Conservation (phyloP, 352 stramenopile genomes). For the Aphanomyces astaci region DNA sequence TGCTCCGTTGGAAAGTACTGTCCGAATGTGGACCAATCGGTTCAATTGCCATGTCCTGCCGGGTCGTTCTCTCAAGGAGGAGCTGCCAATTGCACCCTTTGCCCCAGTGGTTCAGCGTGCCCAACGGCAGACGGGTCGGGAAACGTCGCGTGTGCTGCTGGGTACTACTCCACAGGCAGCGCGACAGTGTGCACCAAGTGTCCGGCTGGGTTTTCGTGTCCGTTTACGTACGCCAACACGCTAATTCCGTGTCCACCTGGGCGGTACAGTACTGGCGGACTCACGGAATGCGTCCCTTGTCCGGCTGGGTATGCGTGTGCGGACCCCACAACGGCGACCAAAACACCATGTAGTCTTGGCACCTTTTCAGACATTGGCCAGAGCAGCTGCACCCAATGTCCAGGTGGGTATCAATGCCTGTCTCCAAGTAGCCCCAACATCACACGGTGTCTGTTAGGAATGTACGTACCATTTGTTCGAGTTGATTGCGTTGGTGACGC, state of each 20-base stretch:
- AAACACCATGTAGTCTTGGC: constrained; percentile 25
- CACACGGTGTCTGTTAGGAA: constrained; percentile 47
- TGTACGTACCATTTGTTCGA: not conserved
- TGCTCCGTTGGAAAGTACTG: constrained; percentile 60
- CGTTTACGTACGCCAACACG: constrained; percentile 42
- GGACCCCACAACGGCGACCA: not conserved
- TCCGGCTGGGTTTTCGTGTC: constrained; percentile 63
- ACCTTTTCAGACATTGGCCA: constrained; percentile 24
- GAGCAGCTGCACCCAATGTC: constrained; percentile 32
- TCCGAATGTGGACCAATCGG: constrained; percentile 33
- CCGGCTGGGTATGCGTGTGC: constrained; percentile 19
- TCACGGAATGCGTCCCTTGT: constrained; percentile 47
- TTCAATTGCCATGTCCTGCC: constrained; percentile 35
- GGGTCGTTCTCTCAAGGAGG: constrained; percentile 59
- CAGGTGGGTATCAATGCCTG: constrained; percentile 69
- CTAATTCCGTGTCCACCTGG: constrained; percentile 43
- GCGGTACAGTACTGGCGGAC: constrained; percentile 45
- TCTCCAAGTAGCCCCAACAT: constrained; percentile 53
- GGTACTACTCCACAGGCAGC: constrained; percentile 52
- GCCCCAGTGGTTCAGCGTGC: constrained; percentile 47
- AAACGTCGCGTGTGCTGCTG: constrained; percentile 37
- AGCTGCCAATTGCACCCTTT: constrained; percentile 37
- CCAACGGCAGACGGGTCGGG: constrained; percentile 31
- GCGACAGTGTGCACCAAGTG: constrained; percentile 50
- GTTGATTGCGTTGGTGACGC: not conserved